Evolutionary conservation across 345 rosid species (phyloP).

Genomic region (Diplotaxis tenuifolia): DNA sequence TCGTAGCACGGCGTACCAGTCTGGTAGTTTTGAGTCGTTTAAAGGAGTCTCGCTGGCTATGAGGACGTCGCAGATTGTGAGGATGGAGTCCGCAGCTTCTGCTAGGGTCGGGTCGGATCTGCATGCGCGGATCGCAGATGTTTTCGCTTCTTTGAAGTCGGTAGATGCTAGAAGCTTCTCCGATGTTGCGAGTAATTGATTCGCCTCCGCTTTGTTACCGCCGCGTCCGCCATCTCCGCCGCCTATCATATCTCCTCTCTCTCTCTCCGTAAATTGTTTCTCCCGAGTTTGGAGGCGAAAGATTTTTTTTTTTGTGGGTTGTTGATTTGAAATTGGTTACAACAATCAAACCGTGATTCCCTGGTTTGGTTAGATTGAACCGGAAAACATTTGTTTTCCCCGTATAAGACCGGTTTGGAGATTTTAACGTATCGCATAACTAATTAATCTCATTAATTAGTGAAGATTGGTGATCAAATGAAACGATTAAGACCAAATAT

Average conservation of each 20-base stretch:
- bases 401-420: neutral
- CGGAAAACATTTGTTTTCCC: neutral
- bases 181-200: slow-evolving; percentile 79
- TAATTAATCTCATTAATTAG: neutral
- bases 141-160: slow-evolving; percentile 75
- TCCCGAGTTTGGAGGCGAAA: neutral
- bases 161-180: slow-evolving; percentile 76
- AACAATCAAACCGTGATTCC: neutral
- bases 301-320: neutral
- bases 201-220: slow-evolving; percentile 61
- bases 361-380: neutral
- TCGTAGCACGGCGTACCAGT: slow-evolving; percentile 86
- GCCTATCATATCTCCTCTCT: slow-evolving; percentile 22
- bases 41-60: slow-evolving; percentile 52
- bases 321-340: neutral
- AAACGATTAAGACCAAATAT: too few species aligned
- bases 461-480: neutral
- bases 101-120: slow-evolving; percentile 66
- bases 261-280: neutral
- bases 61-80: slow-evolving; percentile 78
- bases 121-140: slow-evolving; percentile 80
- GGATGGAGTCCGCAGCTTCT: slow-evolving; percentile 61
- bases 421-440: neutral
- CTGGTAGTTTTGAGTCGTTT: slow-evolving; percentile 44
- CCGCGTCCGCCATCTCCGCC: slow-evolving; percentile 14